Percentiles rank a stretch among this genome's conserved stretches.
Conservation (phyloP, 495 filamentous ascomycete genomes). For the Mytilinidion resinicola region DNA sequence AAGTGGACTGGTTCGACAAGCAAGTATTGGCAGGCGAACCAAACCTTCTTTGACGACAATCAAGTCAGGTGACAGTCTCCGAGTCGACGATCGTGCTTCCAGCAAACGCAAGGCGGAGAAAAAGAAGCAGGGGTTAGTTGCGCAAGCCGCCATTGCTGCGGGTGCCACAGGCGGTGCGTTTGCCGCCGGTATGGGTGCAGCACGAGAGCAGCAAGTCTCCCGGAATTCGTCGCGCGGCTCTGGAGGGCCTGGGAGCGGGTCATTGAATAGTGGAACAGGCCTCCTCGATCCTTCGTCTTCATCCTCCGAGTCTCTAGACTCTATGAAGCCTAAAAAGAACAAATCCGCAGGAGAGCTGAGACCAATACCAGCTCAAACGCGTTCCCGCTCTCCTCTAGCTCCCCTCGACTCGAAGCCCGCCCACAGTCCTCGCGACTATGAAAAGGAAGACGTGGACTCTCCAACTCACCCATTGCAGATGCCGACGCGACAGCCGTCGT, state of each 20-base stretch:
- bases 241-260: neutral
- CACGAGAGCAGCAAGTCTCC: constrained; percentile 16
- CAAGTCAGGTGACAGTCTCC: constrained; percentile 35
- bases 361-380: neutral
- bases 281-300: constrained; percentile 31
- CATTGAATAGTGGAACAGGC: constrained; percentile 28
- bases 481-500: constrained; percentile 4
- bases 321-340: constrained; percentile 14
- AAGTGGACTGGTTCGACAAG: constrained; percentile 64
- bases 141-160: constrained; percentile 25
- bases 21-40: constrained; percentile 67
- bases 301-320: constrained; percentile 28
- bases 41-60: constrained; percentile 67
- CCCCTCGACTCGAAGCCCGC: neutral
- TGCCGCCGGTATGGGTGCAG: constrained; percentile 20
- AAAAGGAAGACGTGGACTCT: constrained; percentile 13
- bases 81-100: constrained; percentile 28
- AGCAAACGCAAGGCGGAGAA: constrained; percentile 19
- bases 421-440: constrained; percentile 6
- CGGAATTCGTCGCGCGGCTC: neutral
- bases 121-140: constrained; percentile 23
- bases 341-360: constrained; percentile 3
- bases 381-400: constrained; percentile 1
- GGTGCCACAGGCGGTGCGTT: constrained; percentile 17
- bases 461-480: constrained; percentile 27